Base-by-base conservation (phyloP, 2,329 filamentous ascomycete genomes). In the Colletotrichum spaethianum region DNA sequence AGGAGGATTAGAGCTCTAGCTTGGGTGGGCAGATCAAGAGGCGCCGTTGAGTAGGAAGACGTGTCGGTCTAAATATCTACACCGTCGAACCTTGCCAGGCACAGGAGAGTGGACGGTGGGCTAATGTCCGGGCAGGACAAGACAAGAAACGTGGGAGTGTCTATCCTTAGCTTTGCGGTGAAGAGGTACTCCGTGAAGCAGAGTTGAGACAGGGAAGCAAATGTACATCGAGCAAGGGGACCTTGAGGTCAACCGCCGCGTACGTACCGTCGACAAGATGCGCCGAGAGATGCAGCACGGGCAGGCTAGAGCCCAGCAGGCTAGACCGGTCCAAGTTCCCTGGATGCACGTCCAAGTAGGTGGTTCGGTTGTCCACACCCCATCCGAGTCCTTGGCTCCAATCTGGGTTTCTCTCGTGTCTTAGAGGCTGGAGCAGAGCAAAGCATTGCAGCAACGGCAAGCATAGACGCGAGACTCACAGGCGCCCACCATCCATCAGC, bases 231-330 rank as follows among this genome's bases (percentile, higher is more conserved):
- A 64, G 65, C 70, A 64, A 70, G 70, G 67, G 64, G 64, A 61
- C 55, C 64, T 67, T 52, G 55, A 36, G 42, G 64, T 68, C 52
- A 46, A 68, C 57, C 56, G 46, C 18, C 18, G 28, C 61, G 56
- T 46, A 46, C 50, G 20, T 46, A 64, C 50, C 64, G 50, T 63
- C 59, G 46, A 55, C 60, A 64, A 69, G 69, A 72, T 72, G 59
- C 69, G 69, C 65, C 65, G 70, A 72, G 65, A 72, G 66, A 72
- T 72, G 70, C 70, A 72, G 70, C 70, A 72, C 70, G 65, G 65
- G 59, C 70, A n/a, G 53, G 46, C 70, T 72, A 64, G 60, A 60
- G 70, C 70, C n/a, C 44, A 40, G 65, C 46, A 69, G 65, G 65
- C 69, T 64, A 72, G 70, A 60, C 59, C 44, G 53, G 70, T 64